These are phyloP conservation scores for Aspergillus sp. DNA, from an alignment of 2,329 filamentous ascomycete species.

Conservation along the genomic window DNA sequence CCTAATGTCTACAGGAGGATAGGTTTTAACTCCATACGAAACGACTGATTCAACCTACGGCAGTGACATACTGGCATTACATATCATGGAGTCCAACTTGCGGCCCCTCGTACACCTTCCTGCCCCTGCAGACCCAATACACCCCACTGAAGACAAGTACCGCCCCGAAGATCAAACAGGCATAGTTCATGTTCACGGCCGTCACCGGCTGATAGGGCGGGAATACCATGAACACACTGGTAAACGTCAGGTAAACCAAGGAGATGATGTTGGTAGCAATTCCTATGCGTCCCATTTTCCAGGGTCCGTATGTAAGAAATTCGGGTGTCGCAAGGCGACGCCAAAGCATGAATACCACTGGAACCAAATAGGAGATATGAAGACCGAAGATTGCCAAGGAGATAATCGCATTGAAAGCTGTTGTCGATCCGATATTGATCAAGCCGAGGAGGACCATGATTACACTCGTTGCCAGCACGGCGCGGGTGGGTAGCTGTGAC, in stretches of 20 bases:
- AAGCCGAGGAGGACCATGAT: constrained; percentile 22
- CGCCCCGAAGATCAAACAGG: constrained; percentile 19
- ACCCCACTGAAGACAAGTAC: constrained; percentile 13
- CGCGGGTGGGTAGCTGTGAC: neutral
- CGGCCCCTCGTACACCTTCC: neutral
- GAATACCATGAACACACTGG: constrained; percentile 55
- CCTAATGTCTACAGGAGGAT: too few species aligned
- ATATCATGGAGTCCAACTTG: too few species aligned
- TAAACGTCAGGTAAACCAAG: constrained; percentile 49
- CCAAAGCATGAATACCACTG: constrained; percentile 22
- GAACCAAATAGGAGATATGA: constrained; percentile 27
- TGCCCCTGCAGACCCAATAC: neutral
- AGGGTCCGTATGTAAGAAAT: constrained; percentile 1
- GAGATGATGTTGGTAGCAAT: constrained; percentile 39
- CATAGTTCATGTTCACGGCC: constrained; percentile 45
- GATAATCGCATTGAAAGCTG: constrained; percentile 25
- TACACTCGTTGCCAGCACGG: constrained; percentile 11
- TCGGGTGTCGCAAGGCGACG: constrained; percentile 11
- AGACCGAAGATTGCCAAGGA: constrained; percentile 22
- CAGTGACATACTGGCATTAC: too few species aligned
- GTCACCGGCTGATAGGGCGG: constrained; percentile 33
- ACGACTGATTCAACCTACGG: too few species aligned
- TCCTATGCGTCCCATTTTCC: neutral
- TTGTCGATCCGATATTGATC: constrained; percentile 15
- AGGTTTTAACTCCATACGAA: too few species aligned